Evolutionary conservation across 2,329 filamentous ascomycete genomes (phyloP).

Genomic region (Alternaria postmessia): DNA sequence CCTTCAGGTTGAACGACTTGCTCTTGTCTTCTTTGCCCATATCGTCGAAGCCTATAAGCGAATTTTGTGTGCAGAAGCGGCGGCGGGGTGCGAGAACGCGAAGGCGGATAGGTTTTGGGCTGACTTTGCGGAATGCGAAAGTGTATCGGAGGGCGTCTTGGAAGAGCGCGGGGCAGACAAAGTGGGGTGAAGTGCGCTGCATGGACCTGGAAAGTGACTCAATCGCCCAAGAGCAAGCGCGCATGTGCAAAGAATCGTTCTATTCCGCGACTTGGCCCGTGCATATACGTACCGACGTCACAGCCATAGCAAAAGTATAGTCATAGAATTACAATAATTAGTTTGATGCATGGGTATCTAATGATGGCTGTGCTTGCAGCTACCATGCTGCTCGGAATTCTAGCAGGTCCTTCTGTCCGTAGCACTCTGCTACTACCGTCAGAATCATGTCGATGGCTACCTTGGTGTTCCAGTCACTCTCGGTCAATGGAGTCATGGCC

Average conservation of each 20-base stretch:
- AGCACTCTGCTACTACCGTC: slow-evolving; percentile 85
- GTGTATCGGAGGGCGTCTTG: slow-evolving; percentile 32
- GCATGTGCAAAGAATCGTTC: slow-evolving; percentile 25
- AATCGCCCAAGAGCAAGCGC: slow-evolving; percentile 31
- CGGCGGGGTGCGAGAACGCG: slow-evolving; percentile 22
- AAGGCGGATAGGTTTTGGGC: slow-evolving; percentile 14
- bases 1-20: slow-evolving; percentile 74
- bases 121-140: slow-evolving; percentile 26
- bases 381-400: slow-evolving; percentile 67
- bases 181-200: slow-evolving; percentile 42
- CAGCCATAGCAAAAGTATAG: neutral
- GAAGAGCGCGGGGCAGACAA: slow-evolving; percentile 41
- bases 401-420: slow-evolving; percentile 86
- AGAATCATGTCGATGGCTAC: slow-evolving; percentile 93
- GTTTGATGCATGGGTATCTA: slow-evolving; percentile 7
- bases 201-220: slow-evolving; percentile 41
- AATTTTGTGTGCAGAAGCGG: slow-evolving; percentile 25
- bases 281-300: slow-evolving; percentile 20
- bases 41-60: slow-evolving; percentile 33
- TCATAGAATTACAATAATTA: slow-evolving; percentile 7
- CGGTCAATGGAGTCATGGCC: slow-evolving; percentile 11
- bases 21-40: slow-evolving; percentile 58
- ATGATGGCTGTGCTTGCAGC: neutral
- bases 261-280: slow-evolving; percentile 23
- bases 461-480: slow-evolving; percentile 60